phyloP scores from a whole-genome alignment of 768 basidiomycete genomes.

The Scleroderma bovista region DNA sequence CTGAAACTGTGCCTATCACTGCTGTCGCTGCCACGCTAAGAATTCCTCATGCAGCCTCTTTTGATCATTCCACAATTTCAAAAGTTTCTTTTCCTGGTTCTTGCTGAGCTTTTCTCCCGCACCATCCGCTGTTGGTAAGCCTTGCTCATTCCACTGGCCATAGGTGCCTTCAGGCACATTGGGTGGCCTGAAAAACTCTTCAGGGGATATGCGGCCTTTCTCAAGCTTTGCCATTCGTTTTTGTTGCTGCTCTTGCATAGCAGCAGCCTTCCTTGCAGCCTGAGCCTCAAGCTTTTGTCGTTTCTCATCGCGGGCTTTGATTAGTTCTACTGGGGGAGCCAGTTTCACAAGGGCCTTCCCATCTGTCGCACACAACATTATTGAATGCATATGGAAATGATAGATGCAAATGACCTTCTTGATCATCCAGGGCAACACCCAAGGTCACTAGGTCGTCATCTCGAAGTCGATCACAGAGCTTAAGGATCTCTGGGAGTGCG shows the following conservation, averaged over 20 bases:
- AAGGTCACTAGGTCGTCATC: constrained; percentile 89
- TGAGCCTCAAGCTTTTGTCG: constrained; percentile 69
- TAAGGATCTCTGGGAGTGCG: constrained; percentile 74
- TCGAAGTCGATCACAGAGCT: constrained; percentile 83
- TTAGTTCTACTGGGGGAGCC: constrained; percentile 74
- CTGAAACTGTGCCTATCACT: background rate
- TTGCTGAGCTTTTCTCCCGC: constrained; percentile 85
- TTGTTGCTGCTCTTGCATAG: constrained; percentile 56
- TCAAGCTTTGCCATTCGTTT: constrained; percentile 78
- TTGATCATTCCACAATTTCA: constrained; percentile 71
- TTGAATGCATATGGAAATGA: background rate
- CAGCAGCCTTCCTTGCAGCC: constrained; percentile 70
- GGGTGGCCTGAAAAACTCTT: constrained; percentile 81
- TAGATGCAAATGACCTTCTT: constrained; percentile 59
- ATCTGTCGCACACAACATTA: constrained; percentile 41
- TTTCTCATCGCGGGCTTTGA: constrained; percentile 87
- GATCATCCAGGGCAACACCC: constrained; percentile 94
- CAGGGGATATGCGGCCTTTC: constrained; percentile 70
- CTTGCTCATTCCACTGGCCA: constrained; percentile 77
- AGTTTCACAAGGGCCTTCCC: constrained; percentile 95
- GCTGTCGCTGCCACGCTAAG: constrained; percentile 44
- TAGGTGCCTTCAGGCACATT: constrained; percentile 69
- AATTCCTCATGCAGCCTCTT: constrained; percentile 78
- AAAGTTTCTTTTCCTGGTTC: constrained; percentile 66
- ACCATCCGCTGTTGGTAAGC: constrained; percentile 79